Base-by-base conservation (phyloP, 2,329 filamentous ascomycete genomes). In the Diaporthe citri region DNA sequence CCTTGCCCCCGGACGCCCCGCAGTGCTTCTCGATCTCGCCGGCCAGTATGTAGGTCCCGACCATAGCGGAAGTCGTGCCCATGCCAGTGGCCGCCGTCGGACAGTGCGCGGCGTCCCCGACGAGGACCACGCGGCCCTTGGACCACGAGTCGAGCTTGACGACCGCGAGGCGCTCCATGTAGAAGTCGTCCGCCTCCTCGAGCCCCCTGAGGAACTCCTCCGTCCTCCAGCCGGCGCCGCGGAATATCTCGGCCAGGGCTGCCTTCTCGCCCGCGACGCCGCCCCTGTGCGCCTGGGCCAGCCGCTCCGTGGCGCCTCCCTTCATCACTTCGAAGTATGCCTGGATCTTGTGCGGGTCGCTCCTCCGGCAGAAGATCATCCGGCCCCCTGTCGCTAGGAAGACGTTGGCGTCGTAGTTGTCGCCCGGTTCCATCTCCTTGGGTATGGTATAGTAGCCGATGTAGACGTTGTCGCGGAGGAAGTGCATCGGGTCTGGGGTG, bases 81-180 rank as follows among this genome's bases (percentile, higher is more conserved):
- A 88, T 85, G 0, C 90, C 90, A 0, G 86, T 87, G 5, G 86
- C 76, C 0, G 86, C 84, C 0, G 86, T 84, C 0, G 89, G 88
- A 34, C 85, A 87, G 78, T 86, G 88, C 0, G 82, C 89, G 2
- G 90, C 88, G 77, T 93, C 90, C 0, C 90, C 90, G 0, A 91
- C 67, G 0, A 91, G 81, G 0, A 83, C 85, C 2, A 90, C 84
- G 0, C 88, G 86, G 0, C 87, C 86, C 0, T 79, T 80, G 6
- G 82, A 85, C 87, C 85, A 90, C 2, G 72, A 57, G 0, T 83
- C 79, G 71, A 88, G 76, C 72, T 84, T 85, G 51, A 92, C 85
- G 52, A 87, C 84, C 0, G 82, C 87, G 15, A 89, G 76, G 2
- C 82, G 80, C 17, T 85, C 79, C 56, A 82, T 82, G 81, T 89